phyloP scores from a whole-genome alignment of 2,329 filamentous ascomycete genomes.

The Amauroascus niger region DNA sequence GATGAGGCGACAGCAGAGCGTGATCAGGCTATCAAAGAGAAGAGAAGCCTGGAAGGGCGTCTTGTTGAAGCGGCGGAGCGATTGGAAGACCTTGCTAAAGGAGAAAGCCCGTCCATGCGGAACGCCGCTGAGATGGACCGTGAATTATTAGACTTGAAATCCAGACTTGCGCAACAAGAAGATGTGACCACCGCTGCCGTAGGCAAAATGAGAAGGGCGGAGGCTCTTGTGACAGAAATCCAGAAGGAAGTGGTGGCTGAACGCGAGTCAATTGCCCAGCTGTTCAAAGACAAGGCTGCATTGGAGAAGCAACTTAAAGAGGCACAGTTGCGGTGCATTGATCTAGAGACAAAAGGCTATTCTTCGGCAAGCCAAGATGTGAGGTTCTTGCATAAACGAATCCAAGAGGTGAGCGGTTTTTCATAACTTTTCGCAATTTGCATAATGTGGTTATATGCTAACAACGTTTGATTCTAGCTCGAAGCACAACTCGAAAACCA shows the following conservation, averaged over 20 bases:
- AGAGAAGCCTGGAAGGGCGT: slow-evolving; percentile 75
- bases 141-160: slow-evolving; percentile 81
- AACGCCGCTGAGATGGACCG: slow-evolving; percentile 83
- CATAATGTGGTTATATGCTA: not conserved
- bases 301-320: slow-evolving; percentile 88
- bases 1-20: slow-evolving; percentile 81
- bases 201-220: slow-evolving; percentile 92
- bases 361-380: slow-evolving; percentile 90
- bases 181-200: slow-evolving; percentile 85
- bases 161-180: slow-evolving; percentile 80
- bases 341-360: slow-evolving; percentile 94
- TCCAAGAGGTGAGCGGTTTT: slow-evolving; percentile 68
- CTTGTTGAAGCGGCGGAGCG: slow-evolving; percentile 79
- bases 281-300: slow-evolving; percentile 81
- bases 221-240: slow-evolving; percentile 75
- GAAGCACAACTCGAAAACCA: slow-evolving; percentile 78
- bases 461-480: slow-evolving; percentile 49
- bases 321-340: slow-evolving; percentile 77
- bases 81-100: slow-evolving; percentile 75
- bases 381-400: slow-evolving; percentile 83
- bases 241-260: slow-evolving; percentile 86
- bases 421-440: not conserved
- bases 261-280: slow-evolving; percentile 66
- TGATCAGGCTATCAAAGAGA: slow-evolving; percentile 76
- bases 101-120: slow-evolving; percentile 77